phyloP scores from a whole-genome alignment of 352 stramenopile species.

The Aphanomyces stellatus region DNA sequence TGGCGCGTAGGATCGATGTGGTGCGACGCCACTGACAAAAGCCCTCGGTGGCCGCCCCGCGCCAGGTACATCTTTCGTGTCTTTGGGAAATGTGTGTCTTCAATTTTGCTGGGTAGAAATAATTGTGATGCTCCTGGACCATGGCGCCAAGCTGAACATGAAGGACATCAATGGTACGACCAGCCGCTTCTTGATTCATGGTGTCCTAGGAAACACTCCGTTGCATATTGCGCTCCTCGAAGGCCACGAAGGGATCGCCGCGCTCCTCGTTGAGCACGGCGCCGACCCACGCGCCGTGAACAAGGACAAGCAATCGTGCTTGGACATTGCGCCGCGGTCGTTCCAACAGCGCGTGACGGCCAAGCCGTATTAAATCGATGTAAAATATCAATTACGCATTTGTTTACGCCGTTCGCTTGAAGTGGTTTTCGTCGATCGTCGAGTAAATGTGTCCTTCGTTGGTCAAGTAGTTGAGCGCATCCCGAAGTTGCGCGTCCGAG shows the following conservation, averaged over 20 bases:
- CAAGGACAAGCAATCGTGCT: constrained; percentile 41
- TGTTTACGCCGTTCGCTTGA: constrained; percentile 71
- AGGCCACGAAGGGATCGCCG: constrained; percentile 50
- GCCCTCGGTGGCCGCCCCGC: constrained; percentile 47
- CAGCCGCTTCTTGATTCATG: background rate
- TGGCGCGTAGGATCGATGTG: constrained; percentile 38
- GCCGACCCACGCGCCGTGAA: constrained; percentile 48
- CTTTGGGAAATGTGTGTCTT: background rate
- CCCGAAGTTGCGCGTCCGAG: constrained; percentile 52
- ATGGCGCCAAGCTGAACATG: constrained; percentile 44
- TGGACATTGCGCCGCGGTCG: constrained; percentile 40
- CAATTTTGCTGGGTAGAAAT: constrained; percentile 30
- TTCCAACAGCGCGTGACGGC: constrained; percentile 24
- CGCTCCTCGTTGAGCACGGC: constrained; percentile 47
- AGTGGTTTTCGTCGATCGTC: constrained; percentile 88
- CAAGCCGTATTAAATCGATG: background rate
- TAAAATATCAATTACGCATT: background rate
- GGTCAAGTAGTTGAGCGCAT: constrained; percentile 70
- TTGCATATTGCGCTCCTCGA: constrained; percentile 59
- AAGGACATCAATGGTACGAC: constrained; percentile 34
- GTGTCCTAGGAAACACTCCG: constrained; percentile 45
- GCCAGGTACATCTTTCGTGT: constrained; percentile 26
- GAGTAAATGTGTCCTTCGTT: constrained; percentile 87
- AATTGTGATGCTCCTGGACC: constrained; percentile 50
- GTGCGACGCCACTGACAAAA: constrained; percentile 51